Percentiles rank a stretch among this genome's conserved stretches.
Conservation (phyloP, 2,329 filamentous ascomycete species). For the Tolypocladium sp. region DNA sequence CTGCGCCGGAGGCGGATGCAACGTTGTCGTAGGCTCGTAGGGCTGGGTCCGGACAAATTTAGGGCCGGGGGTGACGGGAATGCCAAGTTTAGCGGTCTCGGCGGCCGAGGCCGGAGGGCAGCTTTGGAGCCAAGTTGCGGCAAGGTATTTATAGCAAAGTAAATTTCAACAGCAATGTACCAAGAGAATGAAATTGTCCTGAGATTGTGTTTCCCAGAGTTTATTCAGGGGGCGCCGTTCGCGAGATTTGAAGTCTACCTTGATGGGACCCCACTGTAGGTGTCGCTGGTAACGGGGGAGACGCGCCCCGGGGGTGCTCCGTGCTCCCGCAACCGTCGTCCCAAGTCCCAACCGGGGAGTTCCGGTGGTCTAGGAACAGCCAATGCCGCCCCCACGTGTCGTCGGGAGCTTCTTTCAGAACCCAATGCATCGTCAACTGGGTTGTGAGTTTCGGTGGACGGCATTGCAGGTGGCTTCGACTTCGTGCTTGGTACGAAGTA, state of each 20-base stretch:
- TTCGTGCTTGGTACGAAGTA: no score
- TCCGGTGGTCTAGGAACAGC: not conserved
- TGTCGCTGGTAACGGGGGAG: no score
- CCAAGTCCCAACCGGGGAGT: not conserved
- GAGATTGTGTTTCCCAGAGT: not conserved
- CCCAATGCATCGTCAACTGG: not conserved
- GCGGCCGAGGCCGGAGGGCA: not conserved
- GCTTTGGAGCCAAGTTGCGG: not conserved
- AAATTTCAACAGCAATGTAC: no score
- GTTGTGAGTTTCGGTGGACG: no score
- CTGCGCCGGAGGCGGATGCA: constrained; percentile 5
- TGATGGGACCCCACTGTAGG: no score
- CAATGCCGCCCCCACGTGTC: constrained; percentile 4
- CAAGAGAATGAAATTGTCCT: not conserved
- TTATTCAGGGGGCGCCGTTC: not conserved
- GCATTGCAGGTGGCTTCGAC: no score
- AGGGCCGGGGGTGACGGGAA: not conserved
- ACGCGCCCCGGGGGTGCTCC: not conserved
- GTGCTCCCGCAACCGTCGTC: not conserved
- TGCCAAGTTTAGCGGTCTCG: not conserved
- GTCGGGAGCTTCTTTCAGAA: not conserved
- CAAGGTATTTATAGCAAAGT: not conserved
- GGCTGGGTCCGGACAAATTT: not conserved
- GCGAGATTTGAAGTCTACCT: not conserved
- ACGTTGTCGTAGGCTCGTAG: constrained; percentile 5